phyloP scores from a whole-genome alignment of 73 alveolate genomes.

The Paramecium primaurelia region DNA sequence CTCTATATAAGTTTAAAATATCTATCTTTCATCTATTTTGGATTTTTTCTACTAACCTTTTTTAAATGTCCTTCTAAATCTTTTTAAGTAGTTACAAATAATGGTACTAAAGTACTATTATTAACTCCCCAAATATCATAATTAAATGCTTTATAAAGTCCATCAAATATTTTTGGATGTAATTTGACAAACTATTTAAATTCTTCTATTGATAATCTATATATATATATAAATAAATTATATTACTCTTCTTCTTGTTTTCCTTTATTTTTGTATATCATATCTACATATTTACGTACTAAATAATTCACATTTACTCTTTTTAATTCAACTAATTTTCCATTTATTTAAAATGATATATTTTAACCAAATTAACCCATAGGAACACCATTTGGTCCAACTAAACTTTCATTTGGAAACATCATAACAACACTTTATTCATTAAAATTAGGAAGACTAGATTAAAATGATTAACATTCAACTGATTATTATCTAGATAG shows the following conservation, averaged over 20 bases:
- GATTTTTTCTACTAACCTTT: conserved; percentile 21
- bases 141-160: conserved; percentile 39
- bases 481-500: not conserved
- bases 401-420: conserved; percentile 40
- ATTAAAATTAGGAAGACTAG: not conserved
- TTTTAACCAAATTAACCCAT: conserved; percentile 46
- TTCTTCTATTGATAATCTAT: conserved; percentile 16
- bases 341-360: not conserved
- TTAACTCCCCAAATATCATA: conserved; percentile 45
- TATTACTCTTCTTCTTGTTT: not conserved
- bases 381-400: conserved; percentile 40
- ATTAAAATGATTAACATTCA: not conserved
- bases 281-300: conserved; percentile 7
- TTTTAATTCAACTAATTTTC: conserved; percentile 7
- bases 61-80: conserved; percentile 6
- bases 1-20: conserved; percentile 10
- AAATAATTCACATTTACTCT: conserved; percentile 38
- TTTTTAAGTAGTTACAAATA: not conserved
- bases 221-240: not conserved
- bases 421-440: conserved; percentile 41
- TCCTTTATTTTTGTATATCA: conserved; percentile 12
- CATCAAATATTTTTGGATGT: conserved; percentile 44
- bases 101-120: not conserved
- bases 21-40: not conserved
- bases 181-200: conserved; percentile 24